These are phyloP conservation scores for Coemansia sp. DNA, from an alignment of 371 early-diverging fungal genomes.

Conservation along the genomic window DNA sequence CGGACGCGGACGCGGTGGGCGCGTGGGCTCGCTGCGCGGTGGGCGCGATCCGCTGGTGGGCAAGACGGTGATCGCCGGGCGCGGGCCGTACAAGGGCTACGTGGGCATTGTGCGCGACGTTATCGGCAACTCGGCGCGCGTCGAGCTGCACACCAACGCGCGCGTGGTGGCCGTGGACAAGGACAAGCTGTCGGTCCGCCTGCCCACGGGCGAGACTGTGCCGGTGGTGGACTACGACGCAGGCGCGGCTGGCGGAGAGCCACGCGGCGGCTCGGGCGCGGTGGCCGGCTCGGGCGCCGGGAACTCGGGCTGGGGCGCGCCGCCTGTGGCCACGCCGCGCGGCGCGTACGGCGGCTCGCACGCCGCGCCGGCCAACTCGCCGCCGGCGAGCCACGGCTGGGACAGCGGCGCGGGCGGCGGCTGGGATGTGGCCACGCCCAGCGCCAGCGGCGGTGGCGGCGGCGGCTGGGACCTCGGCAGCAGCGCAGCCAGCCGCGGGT, in stretches of 20 bases:
- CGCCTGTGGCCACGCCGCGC: conserved; percentile 12
- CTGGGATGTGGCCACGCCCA: conserved; percentile 52
- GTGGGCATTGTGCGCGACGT: conserved; percentile 95
- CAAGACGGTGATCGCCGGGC: conserved; percentile 83
- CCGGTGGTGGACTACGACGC: conserved; percentile 30
- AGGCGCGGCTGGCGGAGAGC: conserved; percentile 3
- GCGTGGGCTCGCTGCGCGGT: conserved; percentile 67
- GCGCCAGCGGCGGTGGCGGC: conserved; percentile 49
- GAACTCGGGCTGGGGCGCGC: conserved; percentile 15
- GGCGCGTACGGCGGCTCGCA: conserved; percentile 2
- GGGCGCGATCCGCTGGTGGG: conserved; percentile 79
- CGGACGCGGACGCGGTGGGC: conserved; percentile 61
- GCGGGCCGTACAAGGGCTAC: conserved; percentile 97
- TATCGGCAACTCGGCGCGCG: conserved; percentile 68
- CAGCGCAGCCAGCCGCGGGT: conserved; percentile 23
- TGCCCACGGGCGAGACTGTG: conserved; percentile 45
- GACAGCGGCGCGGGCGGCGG: conserved; percentile 58
- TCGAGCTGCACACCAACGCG: conserved; percentile 93
- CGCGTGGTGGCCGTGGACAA: conserved; percentile 76
- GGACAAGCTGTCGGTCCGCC: conserved; percentile 66
- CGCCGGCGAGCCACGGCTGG: conserved; percentile 22
- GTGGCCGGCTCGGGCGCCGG: neutral
- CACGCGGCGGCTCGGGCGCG: neutral
- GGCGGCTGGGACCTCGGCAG: conserved; percentile 4
- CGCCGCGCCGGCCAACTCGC: conserved; percentile 2